Percentiles rank a stretch among this genome's conserved stretches.
Evolutionary conservation across 2,329 filamentous ascomycete genomes (phyloP).

Genomic region (Cladosporium colombiae): DNA sequence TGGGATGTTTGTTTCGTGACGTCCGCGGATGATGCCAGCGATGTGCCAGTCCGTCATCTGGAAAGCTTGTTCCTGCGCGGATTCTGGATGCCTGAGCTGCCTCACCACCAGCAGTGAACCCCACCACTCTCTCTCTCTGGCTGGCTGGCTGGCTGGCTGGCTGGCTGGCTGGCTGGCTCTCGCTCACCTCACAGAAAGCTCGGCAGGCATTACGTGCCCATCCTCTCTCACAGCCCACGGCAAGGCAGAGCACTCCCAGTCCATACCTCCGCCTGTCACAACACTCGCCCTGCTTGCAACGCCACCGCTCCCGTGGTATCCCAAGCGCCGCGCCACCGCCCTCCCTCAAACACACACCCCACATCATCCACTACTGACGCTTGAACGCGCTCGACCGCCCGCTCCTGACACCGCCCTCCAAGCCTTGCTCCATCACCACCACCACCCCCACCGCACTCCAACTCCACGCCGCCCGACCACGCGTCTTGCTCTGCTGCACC

Average conservation of each 20-base stretch:
- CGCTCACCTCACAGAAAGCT: conserved; percentile 11
- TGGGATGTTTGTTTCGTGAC: neutral
- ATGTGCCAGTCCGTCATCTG: neutral
- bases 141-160: neutral
- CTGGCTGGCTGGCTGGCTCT: neutral
- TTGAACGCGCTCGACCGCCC: conserved; percentile 7
- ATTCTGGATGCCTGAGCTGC: neutral
- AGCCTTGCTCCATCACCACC: neutral
- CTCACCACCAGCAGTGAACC: neutral
- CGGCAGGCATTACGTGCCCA: conserved; percentile 10
- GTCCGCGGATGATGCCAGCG: neutral
- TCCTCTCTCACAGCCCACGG: conserved; percentile 11
- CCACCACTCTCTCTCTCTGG: neutral
- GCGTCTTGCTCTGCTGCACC: conserved; percentile 9
- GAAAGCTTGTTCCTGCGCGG: conserved; percentile 5
- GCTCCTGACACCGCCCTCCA: conserved; percentile 20
- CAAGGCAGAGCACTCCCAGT: conserved; percentile 5
- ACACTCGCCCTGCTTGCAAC: neutral
- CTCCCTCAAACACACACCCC: neutral
- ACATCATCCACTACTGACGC: conserved; percentile 1
- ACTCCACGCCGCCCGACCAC: neutral
- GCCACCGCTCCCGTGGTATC: conserved; percentile 1
- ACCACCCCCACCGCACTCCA: neutral
- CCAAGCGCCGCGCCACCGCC: neutral
- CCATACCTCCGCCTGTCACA: conserved; percentile 7